Evolutionary conservation across 148 eudicot genomes (phyloP).

Genomic region (Persicaria tinctoria): DNA sequence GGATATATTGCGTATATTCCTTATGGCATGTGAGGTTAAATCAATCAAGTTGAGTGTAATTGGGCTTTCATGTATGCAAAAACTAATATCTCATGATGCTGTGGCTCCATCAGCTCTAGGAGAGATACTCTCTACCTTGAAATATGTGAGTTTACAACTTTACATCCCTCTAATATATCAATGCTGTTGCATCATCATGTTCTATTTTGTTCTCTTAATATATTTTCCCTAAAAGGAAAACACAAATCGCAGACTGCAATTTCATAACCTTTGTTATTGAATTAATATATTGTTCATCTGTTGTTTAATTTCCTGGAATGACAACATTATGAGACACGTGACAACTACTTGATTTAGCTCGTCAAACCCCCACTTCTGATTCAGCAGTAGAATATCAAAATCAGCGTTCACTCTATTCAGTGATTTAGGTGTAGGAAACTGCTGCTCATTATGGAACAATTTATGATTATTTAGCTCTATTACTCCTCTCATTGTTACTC

Average conservation of each 20-base stretch:
- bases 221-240: neutral
- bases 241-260: neutral
- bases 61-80: slow-evolving; percentile 94
- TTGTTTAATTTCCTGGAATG: neutral
- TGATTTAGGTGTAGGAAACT: neutral
- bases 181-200: neutral
- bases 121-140: slow-evolving; percentile 78
- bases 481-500: neutral
- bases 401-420: neutral
- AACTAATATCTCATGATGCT: slow-evolving; percentile 89
- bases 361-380: neutral
- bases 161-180: neutral
- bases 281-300: neutral
- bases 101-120: slow-evolving; percentile 83
- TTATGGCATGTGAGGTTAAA: slow-evolving; percentile 95
- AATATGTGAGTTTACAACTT: slow-evolving; percentile 47
- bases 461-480: neutral
- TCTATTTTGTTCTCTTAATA: neutral
- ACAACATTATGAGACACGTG: neutral
- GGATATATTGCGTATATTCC: slow-evolving; percentile 85
- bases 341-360: neutral
- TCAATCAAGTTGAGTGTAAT: slow-evolving; percentile 84
- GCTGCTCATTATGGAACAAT: neutral
- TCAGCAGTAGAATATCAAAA: neutral
- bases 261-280: neutral